Conservation (phyloP, 2,329 filamentous ascomycete genomes). For the Macrophomina tecta region DNA sequence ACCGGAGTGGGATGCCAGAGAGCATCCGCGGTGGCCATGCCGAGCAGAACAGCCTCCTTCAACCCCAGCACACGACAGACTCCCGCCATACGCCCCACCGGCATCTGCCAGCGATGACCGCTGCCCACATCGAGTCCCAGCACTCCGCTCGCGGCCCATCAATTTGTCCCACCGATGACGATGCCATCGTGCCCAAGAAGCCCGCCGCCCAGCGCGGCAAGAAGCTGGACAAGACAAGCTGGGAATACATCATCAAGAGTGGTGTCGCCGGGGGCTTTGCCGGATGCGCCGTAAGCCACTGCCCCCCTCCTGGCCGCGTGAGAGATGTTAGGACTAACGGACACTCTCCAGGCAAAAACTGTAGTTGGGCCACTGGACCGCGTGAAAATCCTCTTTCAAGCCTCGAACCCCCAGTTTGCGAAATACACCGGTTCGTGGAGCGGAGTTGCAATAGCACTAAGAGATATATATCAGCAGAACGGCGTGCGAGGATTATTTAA, state of each 20-base stretch:
- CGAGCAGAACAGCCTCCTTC: slow-evolving; percentile 17
- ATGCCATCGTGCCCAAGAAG: slow-evolving; percentile 54
- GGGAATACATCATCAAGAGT: slow-evolving; percentile 83
- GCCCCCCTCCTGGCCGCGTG: neutral
- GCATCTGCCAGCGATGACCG: slow-evolving; percentile 32
- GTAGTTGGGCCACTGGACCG: slow-evolving; percentile 94
- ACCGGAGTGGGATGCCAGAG: slow-evolving; percentile 45
- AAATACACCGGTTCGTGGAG: slow-evolving; percentile 92
- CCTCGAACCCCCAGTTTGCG: slow-evolving; percentile 88
- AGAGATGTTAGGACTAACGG: slow-evolving; percentile 1
- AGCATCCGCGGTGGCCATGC: slow-evolving; percentile 44
- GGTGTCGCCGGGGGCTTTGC: slow-evolving; percentile 88
- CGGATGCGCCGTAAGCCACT: slow-evolving; percentile 79
- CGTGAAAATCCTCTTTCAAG: slow-evolving; percentile 98
- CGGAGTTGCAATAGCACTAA: slow-evolving; percentile 81
- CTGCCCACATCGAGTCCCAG: slow-evolving; percentile 34
- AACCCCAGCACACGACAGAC: slow-evolving; percentile 31
- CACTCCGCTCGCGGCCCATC: slow-evolving; percentile 41
- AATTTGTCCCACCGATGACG: slow-evolving; percentile 59
- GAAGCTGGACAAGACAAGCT: slow-evolving; percentile 71
- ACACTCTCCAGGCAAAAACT: slow-evolving; percentile 77
- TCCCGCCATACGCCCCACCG: slow-evolving; percentile 34
- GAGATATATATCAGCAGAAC: slow-evolving; percentile 78
- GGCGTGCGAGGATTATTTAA: slow-evolving; percentile 82
- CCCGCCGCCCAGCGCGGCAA: slow-evolving; percentile 30